These are phyloP conservation scores for Coniochaeta sp. DNA, from an alignment of 2,329 filamentous ascomycete species.

Conservation along the genomic window DNA sequence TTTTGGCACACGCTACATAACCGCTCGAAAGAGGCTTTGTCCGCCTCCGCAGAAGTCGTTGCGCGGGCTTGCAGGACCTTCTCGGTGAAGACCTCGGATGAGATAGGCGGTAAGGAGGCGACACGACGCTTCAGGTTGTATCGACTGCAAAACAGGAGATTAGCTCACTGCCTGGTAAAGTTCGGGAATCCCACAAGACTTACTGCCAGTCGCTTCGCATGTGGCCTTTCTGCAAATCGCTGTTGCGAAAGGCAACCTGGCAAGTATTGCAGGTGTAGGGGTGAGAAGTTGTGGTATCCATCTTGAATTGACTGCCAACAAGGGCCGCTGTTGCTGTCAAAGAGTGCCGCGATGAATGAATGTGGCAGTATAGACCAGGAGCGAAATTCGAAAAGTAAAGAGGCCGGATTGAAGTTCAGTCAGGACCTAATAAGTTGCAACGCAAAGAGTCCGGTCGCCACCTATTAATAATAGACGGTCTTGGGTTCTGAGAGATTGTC, in stretches of 20 bases:
- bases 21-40: conserved; percentile 83
- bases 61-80: conserved; percentile 92
- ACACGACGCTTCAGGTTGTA: conserved; percentile 96
- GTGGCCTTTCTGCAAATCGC: conserved; percentile 85
- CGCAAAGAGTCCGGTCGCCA: neutral
- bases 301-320: conserved; percentile 5
- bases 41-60: conserved; percentile 72
- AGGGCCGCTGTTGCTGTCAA: neutral
- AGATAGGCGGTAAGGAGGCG: conserved; percentile 80
- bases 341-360: neutral
- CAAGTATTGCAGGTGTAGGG: conserved; percentile 98
- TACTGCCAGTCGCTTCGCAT: conserved; percentile 99
- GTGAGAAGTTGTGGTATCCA: conserved; percentile 47
- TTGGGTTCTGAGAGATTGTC: conserved; percentile 2
- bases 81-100: conserved; percentile 88
- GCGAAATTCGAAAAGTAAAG: neutral
- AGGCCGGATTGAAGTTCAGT: neutral
- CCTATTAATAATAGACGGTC: neutral
- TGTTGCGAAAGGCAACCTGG: conserved; percentile 90
- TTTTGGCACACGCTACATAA: conserved; percentile 77
- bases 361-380: neutral
- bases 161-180: conserved; percentile 2
- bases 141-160: conserved; percentile 45
- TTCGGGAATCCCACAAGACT: conserved; percentile 29
- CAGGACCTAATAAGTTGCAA: neutral